These are phyloP conservation scores for Poa annua DNA, from an alignment of 176 grass and related monocot genomes.

Conservation along the genomic window DNA sequence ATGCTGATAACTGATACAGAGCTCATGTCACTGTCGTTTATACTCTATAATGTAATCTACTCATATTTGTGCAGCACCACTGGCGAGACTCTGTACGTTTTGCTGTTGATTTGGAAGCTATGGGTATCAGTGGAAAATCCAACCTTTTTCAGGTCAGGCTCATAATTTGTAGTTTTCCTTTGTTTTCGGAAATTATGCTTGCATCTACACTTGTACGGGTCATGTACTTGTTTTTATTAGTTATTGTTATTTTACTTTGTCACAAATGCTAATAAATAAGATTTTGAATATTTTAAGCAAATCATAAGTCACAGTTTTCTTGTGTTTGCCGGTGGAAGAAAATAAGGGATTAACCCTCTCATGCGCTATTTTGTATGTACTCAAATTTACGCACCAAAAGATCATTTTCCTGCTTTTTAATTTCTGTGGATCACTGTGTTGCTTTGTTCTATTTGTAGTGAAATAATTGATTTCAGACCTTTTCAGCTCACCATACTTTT, in stretches of 20 bases:
- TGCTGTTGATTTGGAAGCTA: constrained; percentile 93
- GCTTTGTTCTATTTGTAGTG: neutral
- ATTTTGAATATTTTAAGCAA: constrained; percentile 5
- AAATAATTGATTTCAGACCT: neutral
- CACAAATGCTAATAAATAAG: neutral
- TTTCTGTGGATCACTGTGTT: constrained; percentile 14
- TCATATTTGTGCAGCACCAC: constrained; percentile 65
- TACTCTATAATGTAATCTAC: constrained; percentile 29
- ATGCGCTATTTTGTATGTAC: neutral
- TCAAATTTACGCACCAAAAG: constrained; percentile 6
- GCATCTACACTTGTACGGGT: constrained; percentile 16
- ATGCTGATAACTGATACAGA: constrained; percentile 11
- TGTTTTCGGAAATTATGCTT: constrained; percentile 39
- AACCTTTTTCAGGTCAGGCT: constrained; percentile 76
- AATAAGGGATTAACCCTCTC: constrained; percentile 6
- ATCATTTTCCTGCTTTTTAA: neutral
- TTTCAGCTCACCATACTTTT: constrained; percentile 29
- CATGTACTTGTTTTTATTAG: neutral
- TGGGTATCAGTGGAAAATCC: constrained; percentile 90
- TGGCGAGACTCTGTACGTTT: constrained; percentile 78
- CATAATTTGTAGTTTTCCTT: constrained; percentile 19
- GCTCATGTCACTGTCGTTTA: neutral
- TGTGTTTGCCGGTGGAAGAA: neutral
- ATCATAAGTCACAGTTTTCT: neutral
- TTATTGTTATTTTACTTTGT: neutral